These are phyloP conservation scores for Avena atlantica DNA, from an alignment of 176 grass and related monocot genomes.

Conservation along the genomic window DNA sequence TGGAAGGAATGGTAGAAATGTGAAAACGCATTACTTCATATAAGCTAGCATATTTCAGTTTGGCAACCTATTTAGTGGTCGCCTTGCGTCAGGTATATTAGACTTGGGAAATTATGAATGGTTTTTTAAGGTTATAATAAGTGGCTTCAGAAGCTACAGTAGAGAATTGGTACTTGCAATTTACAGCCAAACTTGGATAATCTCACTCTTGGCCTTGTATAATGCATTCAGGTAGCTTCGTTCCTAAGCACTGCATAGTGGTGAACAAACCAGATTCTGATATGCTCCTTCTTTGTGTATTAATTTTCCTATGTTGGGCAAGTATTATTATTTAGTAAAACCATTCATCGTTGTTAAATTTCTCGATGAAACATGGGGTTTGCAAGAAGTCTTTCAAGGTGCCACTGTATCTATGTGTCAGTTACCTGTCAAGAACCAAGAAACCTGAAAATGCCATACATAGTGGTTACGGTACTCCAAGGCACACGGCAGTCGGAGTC, in stretches of 20 bases:
- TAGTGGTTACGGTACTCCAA: too few relatives aligned
- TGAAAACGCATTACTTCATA: not conserved
- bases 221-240: not conserved
- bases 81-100: not conserved
- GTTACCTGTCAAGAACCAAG: too few relatives aligned
- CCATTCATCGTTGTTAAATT: not conserved
- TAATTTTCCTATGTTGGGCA: too few relatives aligned
- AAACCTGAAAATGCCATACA: too few relatives aligned
- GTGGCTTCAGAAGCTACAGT: not conserved
- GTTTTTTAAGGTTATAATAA: not conserved
- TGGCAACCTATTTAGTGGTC: not conserved
- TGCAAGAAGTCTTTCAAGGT: not conserved
- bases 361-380: not conserved
- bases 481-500: too few relatives aligned
- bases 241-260: not conserved
- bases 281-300: not conserved
- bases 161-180: not conserved
- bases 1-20: not conserved
- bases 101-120: not conserved
- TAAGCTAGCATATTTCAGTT: not conserved
- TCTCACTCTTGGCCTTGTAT: not conserved
- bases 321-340: not conserved
- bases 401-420: not conserved
- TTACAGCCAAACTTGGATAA: not conserved
- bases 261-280: not conserved